Evolutionary conservation across 345 rosid species (phyloP), one percentile per base, ranked within the genome.

Genomic region (Salix koriyanagi): DNA sequence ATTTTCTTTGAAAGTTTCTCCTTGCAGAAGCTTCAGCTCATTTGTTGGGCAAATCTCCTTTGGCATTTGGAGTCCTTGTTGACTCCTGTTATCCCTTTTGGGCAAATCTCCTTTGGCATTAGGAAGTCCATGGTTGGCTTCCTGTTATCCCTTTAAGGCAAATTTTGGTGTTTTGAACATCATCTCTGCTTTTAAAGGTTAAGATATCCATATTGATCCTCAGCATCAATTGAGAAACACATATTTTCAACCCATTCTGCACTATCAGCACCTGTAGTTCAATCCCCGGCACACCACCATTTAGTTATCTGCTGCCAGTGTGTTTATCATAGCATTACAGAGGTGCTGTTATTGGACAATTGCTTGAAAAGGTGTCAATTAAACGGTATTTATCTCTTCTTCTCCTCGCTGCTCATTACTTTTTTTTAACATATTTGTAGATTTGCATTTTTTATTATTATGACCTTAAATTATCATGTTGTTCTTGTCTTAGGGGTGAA

Each of bases 21-120:
- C 69, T 19, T 21, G 70, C 36, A 21, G 79, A 81, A 77, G 72
- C 73, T 85, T 80, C 82, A 70, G 86, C 84, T 88, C 88, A 79
- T 77, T 77, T 67, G 23, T 50, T 79, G 87, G 91, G 91, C 89
- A 88, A 88, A 85, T 88, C 89, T 88, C 87, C 88, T 88, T 88
- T 85, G 91, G 91, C 88, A 81, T 72, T 65, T 46, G 82, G 88
- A 82, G 87, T 82, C 84, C 67, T 36, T 32, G 65, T 77, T 46
- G 87, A 73, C 80, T 84, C 87, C 84, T 61, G 68, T 81, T 80
- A 34, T 70, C 80, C 69, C 69, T 68, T 16, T 15, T 41, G 79
- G 86, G 80, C 77, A 83, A 76, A 83, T 79, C 81, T 83, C 84
- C 87, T 84, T 81, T 84, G 86, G 86, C 73, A 79, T 72, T 75